phyloP scores from a whole-genome alignment of 2,329 filamentous ascomycete genomes.

The Colletotrichum gloeosporioides region DNA sequence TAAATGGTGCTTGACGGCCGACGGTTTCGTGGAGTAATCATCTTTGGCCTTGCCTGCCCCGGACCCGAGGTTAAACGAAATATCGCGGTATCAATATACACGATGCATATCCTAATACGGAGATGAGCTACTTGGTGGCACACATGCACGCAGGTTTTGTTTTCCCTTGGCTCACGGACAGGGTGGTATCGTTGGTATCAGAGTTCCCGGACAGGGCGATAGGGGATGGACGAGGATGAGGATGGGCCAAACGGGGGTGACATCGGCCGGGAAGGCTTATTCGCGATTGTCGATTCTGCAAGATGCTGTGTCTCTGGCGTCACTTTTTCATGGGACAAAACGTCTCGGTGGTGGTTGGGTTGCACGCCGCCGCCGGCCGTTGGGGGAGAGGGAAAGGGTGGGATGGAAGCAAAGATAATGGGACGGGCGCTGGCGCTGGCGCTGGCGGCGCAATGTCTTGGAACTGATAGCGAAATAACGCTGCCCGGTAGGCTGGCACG shows the following conservation, averaged over 20 bases:
- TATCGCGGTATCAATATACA: background rate
- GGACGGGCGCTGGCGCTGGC: background rate
- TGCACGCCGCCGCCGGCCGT: background rate
- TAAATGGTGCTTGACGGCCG: background rate
- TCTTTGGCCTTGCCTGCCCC: background rate
- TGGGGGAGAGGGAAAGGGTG: background rate
- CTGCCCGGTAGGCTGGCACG: background rate
- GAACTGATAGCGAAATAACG: conserved; percentile 4
- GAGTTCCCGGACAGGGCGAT: background rate
- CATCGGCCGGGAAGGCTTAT: conserved; percentile 3
- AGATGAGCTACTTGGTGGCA: background rate
- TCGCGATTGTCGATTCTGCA: conserved; percentile 10
- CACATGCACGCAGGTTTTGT: background rate
- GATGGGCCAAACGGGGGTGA: background rate
- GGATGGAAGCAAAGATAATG: background rate
- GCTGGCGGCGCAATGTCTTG: background rate
- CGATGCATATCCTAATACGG: background rate
- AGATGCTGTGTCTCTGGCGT: conserved; percentile 22
- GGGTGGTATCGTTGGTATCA: background rate
- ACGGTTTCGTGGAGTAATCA: background rate
- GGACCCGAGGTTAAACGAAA: background rate
- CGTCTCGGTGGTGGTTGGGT: background rate
- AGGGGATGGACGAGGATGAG: background rate
- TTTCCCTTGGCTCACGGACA: background rate
- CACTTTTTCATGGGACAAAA: background rate